Conservation (phyloP, 2,329 filamentous ascomycete genomes). For the Apiospora kogelbergensis region DNA sequence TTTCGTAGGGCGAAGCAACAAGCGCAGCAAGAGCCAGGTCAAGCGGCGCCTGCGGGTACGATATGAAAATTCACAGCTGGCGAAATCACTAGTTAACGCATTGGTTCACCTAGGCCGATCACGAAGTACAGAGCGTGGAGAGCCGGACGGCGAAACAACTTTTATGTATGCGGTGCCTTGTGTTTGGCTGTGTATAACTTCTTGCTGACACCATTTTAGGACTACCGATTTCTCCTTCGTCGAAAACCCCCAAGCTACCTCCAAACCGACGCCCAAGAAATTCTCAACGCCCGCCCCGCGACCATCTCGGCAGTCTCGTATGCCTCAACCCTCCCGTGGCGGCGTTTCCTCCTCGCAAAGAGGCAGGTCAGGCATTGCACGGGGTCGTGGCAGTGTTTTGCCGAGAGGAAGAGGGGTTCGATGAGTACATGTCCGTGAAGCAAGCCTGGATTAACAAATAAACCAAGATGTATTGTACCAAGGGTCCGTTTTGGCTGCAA, state of each 20-base stretch:
- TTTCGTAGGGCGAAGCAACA: slow-evolving; percentile 62
- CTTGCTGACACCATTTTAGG: slow-evolving; percentile 43
- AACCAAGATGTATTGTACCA: not conserved
- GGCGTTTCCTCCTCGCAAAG: slow-evolving; percentile 29
- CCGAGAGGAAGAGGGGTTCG: slow-evolving; percentile 46
- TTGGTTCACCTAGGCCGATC: slow-evolving; percentile 20
- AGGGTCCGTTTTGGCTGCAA: not conserved
- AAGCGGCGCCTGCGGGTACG: slow-evolving; percentile 17
- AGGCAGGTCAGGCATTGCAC: slow-evolving; percentile 35
- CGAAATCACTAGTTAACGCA: not conserved
- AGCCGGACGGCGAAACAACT: slow-evolving; percentile 69
- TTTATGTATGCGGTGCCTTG: slow-evolving; percentile 61
- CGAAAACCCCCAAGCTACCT: slow-evolving; percentile 70
- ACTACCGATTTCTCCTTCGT: slow-evolving; percentile 91
- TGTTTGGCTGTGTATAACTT: not conserved
- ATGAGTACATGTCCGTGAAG: slow-evolving; percentile 29
- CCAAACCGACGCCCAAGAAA: slow-evolving; percentile 47
- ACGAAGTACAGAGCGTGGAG: slow-evolving; percentile 32
- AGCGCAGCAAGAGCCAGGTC: slow-evolving; percentile 46
- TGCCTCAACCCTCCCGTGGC: slow-evolving; percentile 44
- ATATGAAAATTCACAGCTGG: slow-evolving; percentile 2
- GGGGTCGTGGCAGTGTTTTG: slow-evolving; percentile 46
- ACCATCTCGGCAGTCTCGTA: slow-evolving; percentile 50
- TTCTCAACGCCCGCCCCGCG: slow-evolving; percentile 42
- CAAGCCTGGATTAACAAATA: not conserved